Evolutionary conservation across 148 eudicot genomes (phyloP), one percentile per base, ranked within the genome.

Genomic region (Fagopyrum homotropicum): DNA sequence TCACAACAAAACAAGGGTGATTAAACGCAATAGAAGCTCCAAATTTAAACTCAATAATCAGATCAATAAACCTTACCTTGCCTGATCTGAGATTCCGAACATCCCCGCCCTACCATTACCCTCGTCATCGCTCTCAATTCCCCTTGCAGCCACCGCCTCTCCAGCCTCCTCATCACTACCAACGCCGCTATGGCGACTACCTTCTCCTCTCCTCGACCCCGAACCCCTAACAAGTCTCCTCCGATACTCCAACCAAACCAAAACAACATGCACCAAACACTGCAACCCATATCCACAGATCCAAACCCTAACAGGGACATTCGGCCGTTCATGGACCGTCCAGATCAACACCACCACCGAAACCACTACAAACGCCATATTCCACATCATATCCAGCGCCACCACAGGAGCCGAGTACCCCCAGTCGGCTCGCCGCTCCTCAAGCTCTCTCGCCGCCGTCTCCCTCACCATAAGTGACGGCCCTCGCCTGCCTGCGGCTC

Each of bases 351-450:
- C 76, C 43, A 81, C 89, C 3, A 86, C 64, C 4, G 97, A 84
- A 1, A 78, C 93, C 4, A 82, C 79, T 8, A 94, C 93, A 48
- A 94, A 94, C 9, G 86, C 84, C 64, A 88, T n/a, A 75, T 94
- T 94, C 98, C 98, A 94, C 76, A 84, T n/a, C 63, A 94, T 85
- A 60, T 94, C 98, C 14, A 94, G 79, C 12, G 96, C 93, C 72
- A 94, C 98, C 8, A 94, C 96, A 6, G 97, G 98, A 83, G 82
- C 88, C 9, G 98, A 91, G 86, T 91, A 94, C 0, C 97, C 97
- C 98, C 98, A 94, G 50, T 94, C 96, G 16, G 89, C 92, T 10
- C 97, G 91, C 1, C 98, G 86, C 61, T 90, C 92, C 64, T 90
- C 97, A 2, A 94, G 89, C 83, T 94, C 83, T 4, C 96, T 89